phyloP scores from a whole-genome alignment of 2,329 filamentous ascomycete genomes.

The Tothia fuscella region DNA sequence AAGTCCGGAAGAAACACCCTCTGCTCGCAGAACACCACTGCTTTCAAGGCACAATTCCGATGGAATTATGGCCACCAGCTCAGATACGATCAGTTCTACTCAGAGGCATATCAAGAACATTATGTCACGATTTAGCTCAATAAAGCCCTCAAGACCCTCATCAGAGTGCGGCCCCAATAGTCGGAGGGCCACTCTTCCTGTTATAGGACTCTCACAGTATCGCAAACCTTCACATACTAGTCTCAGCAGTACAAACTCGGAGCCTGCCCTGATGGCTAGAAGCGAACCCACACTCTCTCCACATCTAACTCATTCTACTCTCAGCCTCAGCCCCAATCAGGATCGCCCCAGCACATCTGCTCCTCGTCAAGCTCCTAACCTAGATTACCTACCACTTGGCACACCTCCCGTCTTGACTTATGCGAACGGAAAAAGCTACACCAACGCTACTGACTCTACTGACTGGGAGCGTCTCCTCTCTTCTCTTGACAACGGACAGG shows the following conservation, averaged over 20 bases:
- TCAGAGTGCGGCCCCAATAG: neutral
- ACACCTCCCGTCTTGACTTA: constrained; percentile 19
- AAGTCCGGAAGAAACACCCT: constrained; percentile 26
- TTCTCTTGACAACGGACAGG: constrained; percentile 58
- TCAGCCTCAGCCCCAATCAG: constrained; percentile 15
- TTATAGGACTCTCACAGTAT: constrained; percentile 23
- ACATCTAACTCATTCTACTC: constrained; percentile 18
- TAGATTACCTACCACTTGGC: constrained; percentile 37
- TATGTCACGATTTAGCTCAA: constrained; percentile 13
- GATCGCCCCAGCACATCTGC: constrained; percentile 20
- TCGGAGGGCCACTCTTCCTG: constrained; percentile 1
- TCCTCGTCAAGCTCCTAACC: constrained; percentile 25
- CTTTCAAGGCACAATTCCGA: constrained; percentile 36
- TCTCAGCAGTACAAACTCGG: constrained; percentile 36
- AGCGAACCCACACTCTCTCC: constrained; percentile 38
- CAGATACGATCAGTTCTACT: constrained; percentile 16
- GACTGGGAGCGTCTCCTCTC: constrained; percentile 79
- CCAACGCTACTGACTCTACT: constrained; percentile 42
- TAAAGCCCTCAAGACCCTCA: constrained; percentile 4
- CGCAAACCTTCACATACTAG: constrained; percentile 35
- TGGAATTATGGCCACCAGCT: constrained; percentile 12
- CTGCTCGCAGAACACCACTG: constrained; percentile 25
- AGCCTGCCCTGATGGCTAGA: constrained; percentile 31
- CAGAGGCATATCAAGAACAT: constrained; percentile 26
- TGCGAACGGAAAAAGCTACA: constrained; percentile 27